Base-by-base conservation (phyloP, 2,329 filamentous ascomycete genomes). In the Diplocarpon rosae region DNA sequence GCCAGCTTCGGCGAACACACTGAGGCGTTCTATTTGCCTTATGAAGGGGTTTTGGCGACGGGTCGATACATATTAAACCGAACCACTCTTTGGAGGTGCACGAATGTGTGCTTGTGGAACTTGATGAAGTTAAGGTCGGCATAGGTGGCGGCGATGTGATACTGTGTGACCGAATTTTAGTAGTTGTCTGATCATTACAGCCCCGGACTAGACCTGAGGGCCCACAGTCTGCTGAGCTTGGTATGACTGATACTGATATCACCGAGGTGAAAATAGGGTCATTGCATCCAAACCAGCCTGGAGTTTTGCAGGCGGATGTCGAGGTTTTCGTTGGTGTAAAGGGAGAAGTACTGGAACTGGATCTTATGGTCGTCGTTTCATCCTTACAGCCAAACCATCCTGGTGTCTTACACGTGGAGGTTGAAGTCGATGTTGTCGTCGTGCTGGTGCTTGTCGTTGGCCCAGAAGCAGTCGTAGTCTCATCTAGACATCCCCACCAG, bases 401-500 rank as follows among this genome's bases (percentile, higher is more conserved):
- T 14, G 65, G 64, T 30, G 65, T 65, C 39, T 61, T 62, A 49
- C 68, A 70, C 1, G 60, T 65, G 13, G 62, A 65, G 1, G 60
- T 63, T 2, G 57, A 67, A 24, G 59, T 58, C 2, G 62, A 63
- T 1, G 62, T 63, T 6, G 52, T 53, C 16, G 42, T 54, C 13
- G 45, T 54, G 11, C 43, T 52, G 51, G 54, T 58, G 2, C 52
- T 54, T 1, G 57, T 48, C 1, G 48, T 51, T 8, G 45, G 39
- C 20, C 35, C 42, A 28, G 50, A 49, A 12, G 49, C 54, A 5
- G 55, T 55, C 3, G 55, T 57, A 2, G 53, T 58, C 52, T 56
- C 54, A 34, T 63, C 59, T 79, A 88, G 16, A 31, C 60, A 62
- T 17, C 60, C 60, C 60, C 59, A 94, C 89, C 89, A 95, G 5